These are phyloP conservation scores for Tricholoma hemisulphureum DNA, from an alignment of 768 basidiomycete genomes.

Conservation along the genomic window DNA sequence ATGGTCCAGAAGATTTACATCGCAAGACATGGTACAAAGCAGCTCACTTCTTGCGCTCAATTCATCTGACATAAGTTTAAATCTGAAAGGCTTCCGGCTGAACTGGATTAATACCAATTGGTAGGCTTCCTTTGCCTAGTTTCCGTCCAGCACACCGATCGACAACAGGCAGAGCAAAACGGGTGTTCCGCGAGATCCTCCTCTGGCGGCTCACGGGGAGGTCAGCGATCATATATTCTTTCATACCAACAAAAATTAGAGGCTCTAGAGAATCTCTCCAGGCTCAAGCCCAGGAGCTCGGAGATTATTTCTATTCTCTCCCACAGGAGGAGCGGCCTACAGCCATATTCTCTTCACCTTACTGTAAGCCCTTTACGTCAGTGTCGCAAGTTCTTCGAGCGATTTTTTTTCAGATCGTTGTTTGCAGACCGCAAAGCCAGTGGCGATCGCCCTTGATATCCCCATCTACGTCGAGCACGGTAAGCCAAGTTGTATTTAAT, in stretches of 20 bases:
- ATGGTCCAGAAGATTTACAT: conserved; percentile 69
- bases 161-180: conserved; percentile 55
- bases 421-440: conserved; percentile 73
- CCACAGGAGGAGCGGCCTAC: conserved; percentile 69
- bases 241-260: neutral
- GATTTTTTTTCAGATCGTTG: conserved; percentile 63
- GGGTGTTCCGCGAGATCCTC: conserved; percentile 71
- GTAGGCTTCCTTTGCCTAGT: conserved; percentile 36
- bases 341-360: conserved; percentile 81
- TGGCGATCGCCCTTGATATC: conserved; percentile 56
- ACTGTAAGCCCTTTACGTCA: conserved; percentile 48
- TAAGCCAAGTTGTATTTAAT: conserved; percentile 24
- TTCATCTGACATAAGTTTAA: neutral
- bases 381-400: neutral
- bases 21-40: conserved; percentile 57
- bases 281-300: conserved; percentile 74
- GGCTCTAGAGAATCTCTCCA: conserved; percentile 22
- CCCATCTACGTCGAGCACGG: conserved; percentile 84
- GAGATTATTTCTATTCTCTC: conserved; percentile 58
- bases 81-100: conserved; percentile 59
- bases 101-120: conserved; percentile 72
- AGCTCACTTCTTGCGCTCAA: neutral
- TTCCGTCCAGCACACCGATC: conserved; percentile 6
- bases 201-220: conserved; percentile 70
- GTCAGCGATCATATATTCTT: conserved; percentile 30